Percentiles rank a stretch among this genome's conserved stretches.
Evolutionary conservation across 1,284 basidiomycete species (phyloP).

Genomic region (Ganoderma sinense): DNA sequence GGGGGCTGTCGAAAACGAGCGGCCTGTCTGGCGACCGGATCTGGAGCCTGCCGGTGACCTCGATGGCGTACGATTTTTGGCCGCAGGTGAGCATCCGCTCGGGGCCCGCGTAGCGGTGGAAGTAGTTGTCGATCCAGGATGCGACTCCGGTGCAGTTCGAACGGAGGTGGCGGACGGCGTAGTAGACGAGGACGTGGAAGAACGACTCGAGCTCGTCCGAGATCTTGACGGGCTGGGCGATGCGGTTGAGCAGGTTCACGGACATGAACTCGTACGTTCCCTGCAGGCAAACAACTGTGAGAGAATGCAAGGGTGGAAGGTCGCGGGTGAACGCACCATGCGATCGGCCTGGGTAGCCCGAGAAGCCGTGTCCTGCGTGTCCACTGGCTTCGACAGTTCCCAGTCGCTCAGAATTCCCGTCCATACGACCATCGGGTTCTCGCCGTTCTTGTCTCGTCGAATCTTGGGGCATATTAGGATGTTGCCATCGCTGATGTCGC

Average conservation of each 20-base stretch:
- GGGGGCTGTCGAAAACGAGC: neutral
- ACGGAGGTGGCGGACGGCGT: slow-evolving; percentile 8
- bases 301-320: neutral
- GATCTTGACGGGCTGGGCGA: neutral
- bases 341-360: neutral
- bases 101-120: slow-evolving; percentile 6
- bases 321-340: neutral
- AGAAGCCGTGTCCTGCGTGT: neutral
- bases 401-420: slow-evolving; percentile 21
- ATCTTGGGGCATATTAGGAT: slow-evolving; percentile 11
- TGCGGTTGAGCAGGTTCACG: neutral
- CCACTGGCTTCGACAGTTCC: slow-evolving; percentile 14
- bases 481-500: slow-evolving; percentile 24
- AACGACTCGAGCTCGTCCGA: slow-evolving; percentile 27
- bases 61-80: neutral
- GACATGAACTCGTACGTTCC: slow-evolving; percentile 21
- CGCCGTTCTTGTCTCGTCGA: neutral
- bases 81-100: neutral
- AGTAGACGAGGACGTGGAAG: slow-evolving; percentile 21
- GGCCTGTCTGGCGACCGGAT: neutral
- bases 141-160: slow-evolving; percentile 2
- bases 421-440: neutral
- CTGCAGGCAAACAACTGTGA: neutral
- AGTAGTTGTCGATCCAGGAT: slow-evolving; percentile 14
- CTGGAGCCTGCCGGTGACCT: neutral